Conservation (phyloP, 1,139 yeast genomes). For the Lodderomyces jiufengensis region DNA sequence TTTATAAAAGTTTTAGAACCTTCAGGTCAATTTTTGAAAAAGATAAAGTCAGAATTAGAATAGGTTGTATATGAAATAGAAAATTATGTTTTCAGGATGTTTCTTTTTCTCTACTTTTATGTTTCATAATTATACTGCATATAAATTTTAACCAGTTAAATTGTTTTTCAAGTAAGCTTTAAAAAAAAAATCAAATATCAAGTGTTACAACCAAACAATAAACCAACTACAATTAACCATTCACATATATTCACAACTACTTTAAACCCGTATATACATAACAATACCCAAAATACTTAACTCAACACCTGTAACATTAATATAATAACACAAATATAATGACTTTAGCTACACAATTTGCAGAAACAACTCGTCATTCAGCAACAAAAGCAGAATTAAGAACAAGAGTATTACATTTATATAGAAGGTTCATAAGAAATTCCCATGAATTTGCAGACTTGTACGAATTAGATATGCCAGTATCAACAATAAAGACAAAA, state of each 20-base stretch:
- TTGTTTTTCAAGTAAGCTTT: conserved; percentile 14
- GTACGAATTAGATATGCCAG: conserved; percentile 81
- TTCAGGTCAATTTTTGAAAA: conserved; percentile 25
- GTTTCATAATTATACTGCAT: conserved; percentile 8
- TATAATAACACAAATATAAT: conserved; percentile 25
- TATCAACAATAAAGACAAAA: conserved; percentile 76
- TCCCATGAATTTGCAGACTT: conserved; percentile 61
- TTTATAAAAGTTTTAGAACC: conserved; percentile 44
- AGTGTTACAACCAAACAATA: background rate
- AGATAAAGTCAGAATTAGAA: conserved; percentile 13
- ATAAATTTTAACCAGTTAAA: conserved; percentile 26
- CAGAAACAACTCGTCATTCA: conserved; percentile 74
- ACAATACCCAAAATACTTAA: no score
- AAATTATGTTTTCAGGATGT: background rate
- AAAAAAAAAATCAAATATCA: background rate
- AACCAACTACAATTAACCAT: background rate
- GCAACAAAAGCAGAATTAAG: conserved; percentile 60
- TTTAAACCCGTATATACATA: no score
- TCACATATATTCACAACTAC: background rate
- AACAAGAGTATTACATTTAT: conserved; percentile 62
- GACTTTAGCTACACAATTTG: conserved; percentile 78
- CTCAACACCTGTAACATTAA: no score
- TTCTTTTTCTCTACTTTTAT: background rate
- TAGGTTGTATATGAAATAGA: conserved; percentile 1
- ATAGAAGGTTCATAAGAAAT: conserved; percentile 68